Evolutionary conservation across 805 yeast species (phyloP).

Genomic region (Kazachstania viticola): DNA sequence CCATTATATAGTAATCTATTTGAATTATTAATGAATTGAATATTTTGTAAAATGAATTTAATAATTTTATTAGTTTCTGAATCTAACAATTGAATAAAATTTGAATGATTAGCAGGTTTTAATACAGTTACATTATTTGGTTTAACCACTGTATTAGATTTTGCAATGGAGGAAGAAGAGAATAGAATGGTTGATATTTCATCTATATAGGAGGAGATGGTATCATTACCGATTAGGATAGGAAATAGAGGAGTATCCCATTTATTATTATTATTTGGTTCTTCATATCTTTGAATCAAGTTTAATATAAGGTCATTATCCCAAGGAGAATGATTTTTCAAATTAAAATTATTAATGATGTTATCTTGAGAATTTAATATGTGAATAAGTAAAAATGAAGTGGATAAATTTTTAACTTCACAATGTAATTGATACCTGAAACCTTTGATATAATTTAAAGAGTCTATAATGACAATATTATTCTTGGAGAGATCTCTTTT

Average conservation of each 20-base stretch:
- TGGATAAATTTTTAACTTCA: slow-evolving; percentile 76
- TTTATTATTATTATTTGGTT: slow-evolving; percentile 71
- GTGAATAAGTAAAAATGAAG: slow-evolving; percentile 76
- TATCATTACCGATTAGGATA: slow-evolving; percentile 31
- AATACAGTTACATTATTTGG: slow-evolving; percentile 79
- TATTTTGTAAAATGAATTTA: slow-evolving; percentile 45
- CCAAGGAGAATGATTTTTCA: slow-evolving; percentile 36
- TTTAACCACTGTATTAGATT: slow-evolving; percentile 34
- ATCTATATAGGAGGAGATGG: slow-evolving; percentile 40
- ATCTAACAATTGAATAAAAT: slow-evolving; percentile 72
- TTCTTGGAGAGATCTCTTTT: slow-evolving; percentile 62
- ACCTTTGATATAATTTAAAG: slow-evolving; percentile 85
- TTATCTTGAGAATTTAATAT: slow-evolving; percentile 53
- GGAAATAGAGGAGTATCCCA: slow-evolving; percentile 94
- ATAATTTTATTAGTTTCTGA: slow-evolving; percentile 55
- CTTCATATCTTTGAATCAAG: slow-evolving; percentile 79
- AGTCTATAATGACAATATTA: slow-evolving; percentile 73
- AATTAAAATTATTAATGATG: slow-evolving; percentile 54
- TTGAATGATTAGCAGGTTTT: slow-evolving; percentile 66
- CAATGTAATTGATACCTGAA: slow-evolving; percentile 89
- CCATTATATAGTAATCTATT: slow-evolving; percentile 30
- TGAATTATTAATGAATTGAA: slow-evolving; percentile 18
- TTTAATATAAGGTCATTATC: slow-evolving; percentile 51
- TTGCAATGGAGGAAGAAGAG: slow-evolving; percentile 11
- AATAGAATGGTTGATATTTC: slow-evolving; percentile 57